Evolutionary conservation across 768 basidiomycete genomes (phyloP), one percentile per base, ranked within the genome.

Genomic region (Agaricus sinodeliciosus): DNA sequence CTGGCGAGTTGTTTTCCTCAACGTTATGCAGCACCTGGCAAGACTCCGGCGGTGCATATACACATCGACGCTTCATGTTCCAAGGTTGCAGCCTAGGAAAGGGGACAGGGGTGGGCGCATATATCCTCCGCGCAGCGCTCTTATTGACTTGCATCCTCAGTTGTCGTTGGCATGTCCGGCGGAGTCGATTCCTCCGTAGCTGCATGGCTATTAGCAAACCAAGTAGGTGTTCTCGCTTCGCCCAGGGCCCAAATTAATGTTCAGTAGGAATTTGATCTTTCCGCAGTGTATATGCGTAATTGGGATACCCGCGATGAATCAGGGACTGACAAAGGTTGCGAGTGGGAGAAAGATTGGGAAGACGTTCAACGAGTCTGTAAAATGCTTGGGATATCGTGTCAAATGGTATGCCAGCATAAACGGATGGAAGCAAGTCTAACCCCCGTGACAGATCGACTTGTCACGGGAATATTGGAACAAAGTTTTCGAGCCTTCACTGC

Each of bases 341-440:
- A 94, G 65, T 98, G 94, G 94, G 87, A 97, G 68, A 86, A 83
- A 55, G 94, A 97, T 61, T 96, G 89, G 88, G 81, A 87, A 55
- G 92, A 95, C 64, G 94, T 96, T 1, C 85, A 85, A 60, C 70
- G 73, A 15, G 89, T 96, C 11, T 93, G 92, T 63, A 77, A 70
- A 47, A 71, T 78, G 59, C 76, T 87, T 19, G 88, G 79, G 52
- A 78, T 93, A 35, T 83, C 88, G n/a, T 84, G 82, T 58, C 68
- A 74, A 59, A 74, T 93, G 79, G 91, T 91, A 55, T 47, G 74
- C 49, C 9, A 1, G 37, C 8, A 25, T 12, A 46, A 16, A 6
- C 34, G 12, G 16, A 16, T 36, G 41, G 31, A 16, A 16, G 34
- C 28, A 47, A 34, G 15, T 18, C n/a, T 28, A 41, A 46, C 31